Percentiles rank a stretch among this genome's conserved stretches.
phyloP scores from a whole-genome alignment of 257 asterid species.

The Nicotiana tomentosiformis region DNA sequence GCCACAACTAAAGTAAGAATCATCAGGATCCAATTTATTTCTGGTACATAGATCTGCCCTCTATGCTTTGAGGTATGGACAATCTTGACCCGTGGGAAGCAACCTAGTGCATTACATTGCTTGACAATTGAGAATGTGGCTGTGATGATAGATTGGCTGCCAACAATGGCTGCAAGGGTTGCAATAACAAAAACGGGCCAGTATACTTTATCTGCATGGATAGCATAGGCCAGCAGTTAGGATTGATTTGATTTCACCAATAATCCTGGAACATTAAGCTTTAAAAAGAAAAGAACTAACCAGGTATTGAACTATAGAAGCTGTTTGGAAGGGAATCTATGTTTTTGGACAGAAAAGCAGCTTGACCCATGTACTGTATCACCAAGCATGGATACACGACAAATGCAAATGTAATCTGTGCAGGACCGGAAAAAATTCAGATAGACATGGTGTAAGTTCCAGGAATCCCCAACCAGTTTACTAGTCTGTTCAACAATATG shows the following conservation, averaged over 20 bases:
- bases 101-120: conserved; percentile 60
- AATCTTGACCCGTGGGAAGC: conserved; percentile 58
- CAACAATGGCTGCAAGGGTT: conserved; percentile 55
- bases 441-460: neutral
- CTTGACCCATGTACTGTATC: conserved; percentile 96
- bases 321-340: conserved; percentile 41
- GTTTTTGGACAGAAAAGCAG: conserved; percentile 83
- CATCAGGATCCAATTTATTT: conserved; percentile 65
- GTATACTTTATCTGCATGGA: conserved; percentile 33
- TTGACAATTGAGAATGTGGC: conserved; percentile 63
- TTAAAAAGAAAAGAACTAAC: conserved; percentile 35
- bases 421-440: conserved; percentile 11
- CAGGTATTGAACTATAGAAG: conserved; percentile 80
- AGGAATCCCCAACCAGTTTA: neutral
- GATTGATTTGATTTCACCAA: neutral
- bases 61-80: conserved; percentile 58
- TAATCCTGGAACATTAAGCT: neutral
- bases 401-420: conserved; percentile 70
- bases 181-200: conserved; percentile 63
- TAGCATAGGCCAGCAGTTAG: neutral
- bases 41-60: conserved; percentile 68
- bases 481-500: neutral
- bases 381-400: conserved; percentile 85
- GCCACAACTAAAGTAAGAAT: conserved; percentile 49
- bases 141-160: conserved; percentile 56